phyloP scores from a whole-genome alignment of 192 early-diverging fungal species.

The Piromyces finnis region DNA sequence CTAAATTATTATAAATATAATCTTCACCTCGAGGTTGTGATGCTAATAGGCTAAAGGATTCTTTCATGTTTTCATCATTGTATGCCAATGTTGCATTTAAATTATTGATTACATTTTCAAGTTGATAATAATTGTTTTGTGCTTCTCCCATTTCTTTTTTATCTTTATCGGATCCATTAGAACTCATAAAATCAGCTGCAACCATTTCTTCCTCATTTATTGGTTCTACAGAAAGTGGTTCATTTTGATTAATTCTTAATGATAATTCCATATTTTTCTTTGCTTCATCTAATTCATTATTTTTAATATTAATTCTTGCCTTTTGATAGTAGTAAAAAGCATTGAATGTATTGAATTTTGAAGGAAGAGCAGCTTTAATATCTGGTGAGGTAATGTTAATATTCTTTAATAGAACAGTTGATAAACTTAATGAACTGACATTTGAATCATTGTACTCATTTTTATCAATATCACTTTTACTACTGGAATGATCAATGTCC shows the following conservation, averaged over 20 bases:
- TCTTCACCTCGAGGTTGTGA: not conserved
- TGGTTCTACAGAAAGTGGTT: not conserved
- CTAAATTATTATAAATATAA: not conserved
- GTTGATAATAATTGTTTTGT: not conserved
- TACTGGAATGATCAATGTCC: not conserved
- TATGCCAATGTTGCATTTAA: not conserved
- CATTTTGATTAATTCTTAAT: not conserved
- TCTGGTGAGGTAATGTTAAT: not conserved
- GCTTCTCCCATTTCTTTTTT: not conserved
- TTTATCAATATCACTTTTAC: not conserved
- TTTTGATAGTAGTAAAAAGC: not conserved
- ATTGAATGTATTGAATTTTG: not conserved
- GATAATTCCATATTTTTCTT: not conserved
- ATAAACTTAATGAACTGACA: not conserved
- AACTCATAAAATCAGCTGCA: not conserved
- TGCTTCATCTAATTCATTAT: not conserved
- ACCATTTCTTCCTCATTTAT: not conserved
- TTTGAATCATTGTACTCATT: not conserved
- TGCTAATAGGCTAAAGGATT: not conserved
- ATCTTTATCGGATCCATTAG: not conserved
- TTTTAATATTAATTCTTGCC: not conserved
- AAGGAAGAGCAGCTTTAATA: not conserved
- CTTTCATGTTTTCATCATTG: not conserved
- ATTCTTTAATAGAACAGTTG: not conserved
- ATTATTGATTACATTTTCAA: not conserved